Evolutionary conservation across 129 eudicot genomes (phyloP).

Genomic region (Sambucus nigra): DNA sequence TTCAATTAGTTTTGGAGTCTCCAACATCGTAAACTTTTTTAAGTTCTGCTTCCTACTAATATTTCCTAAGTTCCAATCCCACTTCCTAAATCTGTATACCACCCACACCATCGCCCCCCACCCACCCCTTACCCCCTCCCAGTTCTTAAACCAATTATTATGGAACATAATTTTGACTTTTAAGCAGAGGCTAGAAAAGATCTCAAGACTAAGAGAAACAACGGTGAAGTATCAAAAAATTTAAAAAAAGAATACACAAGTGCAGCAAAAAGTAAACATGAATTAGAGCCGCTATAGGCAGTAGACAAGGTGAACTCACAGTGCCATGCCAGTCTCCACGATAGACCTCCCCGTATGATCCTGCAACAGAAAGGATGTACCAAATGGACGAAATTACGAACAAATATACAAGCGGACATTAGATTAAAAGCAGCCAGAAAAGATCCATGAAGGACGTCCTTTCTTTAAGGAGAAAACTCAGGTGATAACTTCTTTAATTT

Average conservation of each 20-base stretch:
- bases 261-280: background rate
- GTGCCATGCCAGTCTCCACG: conserved; percentile 99
- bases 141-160: too few relatives aligned
- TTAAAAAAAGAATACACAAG: background rate
- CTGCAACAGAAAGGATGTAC: conserved; percentile 24
- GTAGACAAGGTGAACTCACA: conserved; percentile 39
- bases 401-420: background rate
- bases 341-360: conserved; percentile 96
- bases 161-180: background rate
- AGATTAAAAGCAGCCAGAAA: too few relatives aligned
- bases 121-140: too few relatives aligned
- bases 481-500: too few relatives aligned
- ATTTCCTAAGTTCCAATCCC: background rate
- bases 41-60: background rate
- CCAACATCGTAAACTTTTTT: background rate
- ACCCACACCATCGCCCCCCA: too few relatives aligned
- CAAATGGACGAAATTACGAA: background rate
- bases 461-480: background rate
- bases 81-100: too few relatives aligned
- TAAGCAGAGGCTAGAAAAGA: background rate
- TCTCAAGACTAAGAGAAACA: background rate
- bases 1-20: background rate
- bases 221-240: background rate
- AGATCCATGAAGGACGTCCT: too few relatives aligned
- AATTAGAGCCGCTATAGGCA: background rate